A percentile compares a stretch with the other conserved stretches of the same genome.
Conservation (phyloP, 75 land plant species). For the Azolla pinnata region DNA sequence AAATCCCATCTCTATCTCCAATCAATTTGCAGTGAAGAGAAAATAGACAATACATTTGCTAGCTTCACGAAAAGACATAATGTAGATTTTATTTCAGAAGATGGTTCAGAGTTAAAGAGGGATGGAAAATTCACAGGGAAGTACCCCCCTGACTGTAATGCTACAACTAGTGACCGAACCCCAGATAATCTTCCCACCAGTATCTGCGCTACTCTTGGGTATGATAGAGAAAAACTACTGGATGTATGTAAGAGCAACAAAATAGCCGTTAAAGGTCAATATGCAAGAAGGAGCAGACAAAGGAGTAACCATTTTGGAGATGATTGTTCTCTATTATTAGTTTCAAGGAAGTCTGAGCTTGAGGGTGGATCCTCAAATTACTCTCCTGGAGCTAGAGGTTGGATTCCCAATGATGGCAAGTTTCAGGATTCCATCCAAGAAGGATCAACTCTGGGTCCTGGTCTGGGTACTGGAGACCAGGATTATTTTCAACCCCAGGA, state of each 20-base stretch:
- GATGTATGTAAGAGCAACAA: slow-evolving; percentile 2
- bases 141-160: background rate
- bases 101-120: slow-evolving; percentile 4
- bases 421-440: too few relatives aligned
- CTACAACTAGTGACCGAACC: background rate
- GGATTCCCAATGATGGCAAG: slow-evolving; percentile 2
- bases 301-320: slow-evolving; percentile 43
- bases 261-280: slow-evolving; percentile 37
- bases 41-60: background rate
- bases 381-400: slow-evolving; percentile 14
- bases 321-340: slow-evolving; percentile 6
- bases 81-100: background rate
- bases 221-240: too few relatives aligned
- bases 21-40: background rate
- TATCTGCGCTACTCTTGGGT: too few relatives aligned
- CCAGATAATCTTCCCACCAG: too few relatives aligned
- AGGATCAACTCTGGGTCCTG: too few relatives aligned
- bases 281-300: slow-evolving; percentile 60
- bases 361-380: slow-evolving; percentile 19
- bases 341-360: background rate
- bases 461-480: too few relatives aligned
- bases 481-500: too few relatives aligned
- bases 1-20: too few relatives aligned
- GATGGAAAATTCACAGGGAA: background rate
- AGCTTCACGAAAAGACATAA: too few relatives aligned